phyloP scores from a whole-genome alignment of 306 rosid species.

The Oemleria cerasiformis region DNA sequence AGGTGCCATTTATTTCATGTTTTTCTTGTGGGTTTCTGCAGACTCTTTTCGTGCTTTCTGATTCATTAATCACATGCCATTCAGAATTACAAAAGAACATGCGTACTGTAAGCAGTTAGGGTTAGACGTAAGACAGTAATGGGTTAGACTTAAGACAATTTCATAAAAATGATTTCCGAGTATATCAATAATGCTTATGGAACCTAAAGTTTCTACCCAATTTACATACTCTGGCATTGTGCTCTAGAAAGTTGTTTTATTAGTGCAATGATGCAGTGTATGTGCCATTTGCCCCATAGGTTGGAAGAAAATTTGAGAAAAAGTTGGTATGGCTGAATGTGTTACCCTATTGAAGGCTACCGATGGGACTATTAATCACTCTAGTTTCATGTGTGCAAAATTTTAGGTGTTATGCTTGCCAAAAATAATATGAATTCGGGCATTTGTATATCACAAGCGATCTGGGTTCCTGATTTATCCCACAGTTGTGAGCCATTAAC shows the following conservation, averaged over 20 bases:
- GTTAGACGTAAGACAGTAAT: neutral
- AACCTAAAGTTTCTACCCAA: neutral
- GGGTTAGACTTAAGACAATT: neutral
- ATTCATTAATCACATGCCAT: conserved; percentile 1
- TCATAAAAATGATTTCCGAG: neutral
- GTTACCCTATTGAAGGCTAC: neutral
- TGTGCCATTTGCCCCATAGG: neutral
- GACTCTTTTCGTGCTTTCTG: conserved; percentile 4
- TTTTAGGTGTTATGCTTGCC: neutral
- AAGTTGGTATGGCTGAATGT: neutral
- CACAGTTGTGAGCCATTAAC: neutral
- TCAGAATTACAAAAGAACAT: neutral
- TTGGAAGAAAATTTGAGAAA: neutral
- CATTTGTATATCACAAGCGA: neutral
- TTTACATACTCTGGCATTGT: neutral
- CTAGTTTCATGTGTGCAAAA: neutral
- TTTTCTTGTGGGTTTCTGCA: conserved; percentile 1
- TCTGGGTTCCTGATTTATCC: neutral
- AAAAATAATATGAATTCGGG: neutral
- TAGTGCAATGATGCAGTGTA: neutral
- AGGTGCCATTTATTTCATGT: conserved; percentile 11
- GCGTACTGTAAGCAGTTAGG: neutral
- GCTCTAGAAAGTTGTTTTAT: neutral
- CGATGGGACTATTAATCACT: neutral
- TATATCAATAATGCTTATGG: neutral